phyloP scores from a whole-genome alignment of 495 filamentous ascomycete genomes.

The Filosporella fistucella region DNA sequence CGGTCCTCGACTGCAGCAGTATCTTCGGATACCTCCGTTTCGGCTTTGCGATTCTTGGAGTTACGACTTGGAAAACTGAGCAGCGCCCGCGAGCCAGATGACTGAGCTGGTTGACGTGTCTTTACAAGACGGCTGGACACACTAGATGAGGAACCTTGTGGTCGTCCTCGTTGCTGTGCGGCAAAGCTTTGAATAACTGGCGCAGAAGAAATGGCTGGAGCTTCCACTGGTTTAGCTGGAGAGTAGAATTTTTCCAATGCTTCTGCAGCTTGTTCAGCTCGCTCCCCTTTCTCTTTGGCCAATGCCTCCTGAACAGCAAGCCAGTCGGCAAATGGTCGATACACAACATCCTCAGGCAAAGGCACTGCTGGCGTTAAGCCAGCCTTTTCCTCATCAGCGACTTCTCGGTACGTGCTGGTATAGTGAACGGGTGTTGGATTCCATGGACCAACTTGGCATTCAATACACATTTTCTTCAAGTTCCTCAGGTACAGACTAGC shows the following conservation, averaged over 20 bases:
- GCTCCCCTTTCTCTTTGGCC: not conserved
- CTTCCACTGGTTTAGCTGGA: not conserved
- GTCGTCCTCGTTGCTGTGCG: slow-evolving; percentile 47
- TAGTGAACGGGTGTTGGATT: slow-evolving; percentile 33
- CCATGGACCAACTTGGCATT: slow-evolving; percentile 45
- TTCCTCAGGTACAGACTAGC: slow-evolving; percentile 15
- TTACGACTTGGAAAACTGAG: not conserved
- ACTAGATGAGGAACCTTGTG: slow-evolving; percentile 13
- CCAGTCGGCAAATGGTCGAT: slow-evolving; percentile 46
- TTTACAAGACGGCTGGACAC: not conserved
- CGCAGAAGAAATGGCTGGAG: not conserved
- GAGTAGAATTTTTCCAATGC: slow-evolving; percentile 1
- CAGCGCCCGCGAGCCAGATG: not conserved
- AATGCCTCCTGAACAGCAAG: slow-evolving; percentile 14
- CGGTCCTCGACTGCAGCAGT: slow-evolving; percentile 17
- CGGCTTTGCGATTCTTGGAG: slow-evolving; percentile 14
- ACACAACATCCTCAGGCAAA: slow-evolving; percentile 63
- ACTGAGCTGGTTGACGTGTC: not conserved
- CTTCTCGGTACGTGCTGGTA: slow-evolving; percentile 63
- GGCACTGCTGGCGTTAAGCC: slow-evolving; percentile 67
- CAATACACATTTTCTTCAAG: slow-evolving; percentile 25
- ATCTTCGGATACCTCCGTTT: slow-evolving; percentile 7
- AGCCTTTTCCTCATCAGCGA: slow-evolving; percentile 64
- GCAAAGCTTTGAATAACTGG: slow-evolving; percentile 49
- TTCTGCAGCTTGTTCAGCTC: not conserved